A percentile compares a stretch with the other conserved stretches of the same genome.
phyloP scores from a whole-genome alignment of 441 rosid genomes.

The Monsonia emarginata region DNA sequence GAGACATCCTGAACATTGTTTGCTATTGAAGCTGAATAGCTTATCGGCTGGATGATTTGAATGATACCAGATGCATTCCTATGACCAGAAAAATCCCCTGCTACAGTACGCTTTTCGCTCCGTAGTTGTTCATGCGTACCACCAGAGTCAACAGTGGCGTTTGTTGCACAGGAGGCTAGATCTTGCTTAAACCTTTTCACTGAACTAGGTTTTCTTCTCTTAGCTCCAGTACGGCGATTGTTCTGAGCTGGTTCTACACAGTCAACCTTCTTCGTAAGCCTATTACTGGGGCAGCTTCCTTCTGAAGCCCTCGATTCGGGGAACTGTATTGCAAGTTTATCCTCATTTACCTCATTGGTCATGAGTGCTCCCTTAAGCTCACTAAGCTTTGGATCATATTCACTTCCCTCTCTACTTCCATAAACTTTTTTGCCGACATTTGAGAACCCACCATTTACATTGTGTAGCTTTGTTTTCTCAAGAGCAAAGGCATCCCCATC shows the following conservation, averaged over 20 bases:
- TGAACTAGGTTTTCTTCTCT: conserved; percentile 76
- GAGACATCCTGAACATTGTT: conserved; percentile 51
- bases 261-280: conserved; percentile 38
- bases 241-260: conserved; percentile 35
- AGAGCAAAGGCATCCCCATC: conserved; percentile 25
- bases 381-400: conserved; percentile 80
- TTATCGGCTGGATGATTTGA: conserved; percentile 64
- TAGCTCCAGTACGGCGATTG: conserved; percentile 62
- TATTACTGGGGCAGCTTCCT: conserved; percentile 34
- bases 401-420: conserved; percentile 41
- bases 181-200: conserved; percentile 88
- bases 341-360: conserved; percentile 30
- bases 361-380: conserved; percentile 57
- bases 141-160: conserved; percentile 32
- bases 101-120: conserved; percentile 32
- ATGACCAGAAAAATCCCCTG: conserved; percentile 29
- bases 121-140: conserved; percentile 29
- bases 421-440: conserved; percentile 27
- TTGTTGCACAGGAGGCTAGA: conserved; percentile 26
- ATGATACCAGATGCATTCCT: conserved; percentile 33
- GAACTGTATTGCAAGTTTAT: conserved; percentile 36
- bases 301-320: conserved; percentile 40
- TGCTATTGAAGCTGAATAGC: conserved; percentile 51
- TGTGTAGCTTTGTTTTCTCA: conserved; percentile 28
- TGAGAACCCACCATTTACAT: conserved; percentile 38